Evolutionary conservation across 352 stramenopile species (phyloP).

Genomic region (Pythium aphanidermatum): DNA sequence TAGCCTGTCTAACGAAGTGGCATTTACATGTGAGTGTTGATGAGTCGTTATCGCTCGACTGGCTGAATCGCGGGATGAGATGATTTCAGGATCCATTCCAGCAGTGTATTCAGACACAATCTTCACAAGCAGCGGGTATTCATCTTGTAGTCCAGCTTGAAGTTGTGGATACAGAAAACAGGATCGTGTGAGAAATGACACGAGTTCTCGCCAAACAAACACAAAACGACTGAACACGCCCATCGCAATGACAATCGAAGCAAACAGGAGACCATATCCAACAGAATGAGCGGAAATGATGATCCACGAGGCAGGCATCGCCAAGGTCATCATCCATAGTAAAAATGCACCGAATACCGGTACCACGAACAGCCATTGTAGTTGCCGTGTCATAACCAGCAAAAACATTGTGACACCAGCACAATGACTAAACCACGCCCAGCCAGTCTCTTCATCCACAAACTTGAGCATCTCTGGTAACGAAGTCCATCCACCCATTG

Average conservation of each 20-base stretch:
- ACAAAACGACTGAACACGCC: slow-evolving; percentile 80
- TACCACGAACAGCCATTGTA: slow-evolving; percentile 72
- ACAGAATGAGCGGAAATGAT: slow-evolving; percentile 79
- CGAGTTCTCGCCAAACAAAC: slow-evolving; percentile 67
- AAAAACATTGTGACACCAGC: slow-evolving; percentile 75
- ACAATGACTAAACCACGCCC: slow-evolving; percentile 84
- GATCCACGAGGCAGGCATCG: slow-evolving; percentile 75
- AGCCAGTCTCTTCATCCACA: slow-evolving; percentile 77
- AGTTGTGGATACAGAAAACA: slow-evolving; percentile 81
- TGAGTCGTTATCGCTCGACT: slow-evolving; percentile 17
- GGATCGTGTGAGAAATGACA: slow-evolving; percentile 72
- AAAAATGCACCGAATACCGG: slow-evolving; percentile 56
- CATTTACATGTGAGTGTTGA: no score
- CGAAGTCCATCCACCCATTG: slow-evolving; percentile 67
- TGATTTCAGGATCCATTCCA: slow-evolving; percentile 69
- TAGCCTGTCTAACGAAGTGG: no score
- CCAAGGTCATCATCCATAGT: slow-evolving; percentile 70
- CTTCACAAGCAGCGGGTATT: slow-evolving; percentile 72
- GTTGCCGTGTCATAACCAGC: slow-evolving; percentile 60
- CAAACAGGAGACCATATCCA: slow-evolving; percentile 63
- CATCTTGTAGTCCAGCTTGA: slow-evolving; percentile 58
- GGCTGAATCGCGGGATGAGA: slow-evolving; percentile 35
- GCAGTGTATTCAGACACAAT: slow-evolving; percentile 82
- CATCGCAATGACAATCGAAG: slow-evolving; percentile 70
- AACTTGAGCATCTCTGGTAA: slow-evolving; percentile 76